These are phyloP conservation scores for Pleurotus platypus DNA, from an alignment of 768 basidiomycete species.

Conservation along the genomic window DNA sequence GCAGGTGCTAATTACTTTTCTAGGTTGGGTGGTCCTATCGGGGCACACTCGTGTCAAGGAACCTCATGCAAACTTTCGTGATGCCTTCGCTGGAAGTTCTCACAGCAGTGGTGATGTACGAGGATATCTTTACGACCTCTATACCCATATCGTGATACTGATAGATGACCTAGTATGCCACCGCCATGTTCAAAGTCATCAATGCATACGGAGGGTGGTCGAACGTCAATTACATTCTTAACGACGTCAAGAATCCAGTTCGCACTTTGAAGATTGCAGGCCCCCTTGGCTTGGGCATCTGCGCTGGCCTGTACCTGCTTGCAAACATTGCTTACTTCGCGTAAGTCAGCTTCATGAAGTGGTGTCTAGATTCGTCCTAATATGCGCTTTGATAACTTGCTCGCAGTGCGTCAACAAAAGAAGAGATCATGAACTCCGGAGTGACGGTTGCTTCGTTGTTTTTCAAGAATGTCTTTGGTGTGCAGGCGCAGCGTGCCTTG, in stretches of 20 bases:
- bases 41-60: conserved; percentile 47
- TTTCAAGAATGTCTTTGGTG: conserved; percentile 57
- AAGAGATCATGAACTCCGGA: conserved; percentile 43
- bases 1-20: not conserved
- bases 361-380: not conserved
- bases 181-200: conserved; percentile 58
- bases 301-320: conserved; percentile 47
- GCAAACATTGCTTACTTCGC: conserved; percentile 60
- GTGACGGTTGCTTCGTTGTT: conserved; percentile 58
- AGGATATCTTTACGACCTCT: conserved; percentile 19
- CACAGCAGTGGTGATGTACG: conserved; percentile 36
- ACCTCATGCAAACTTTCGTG: conserved; percentile 48
- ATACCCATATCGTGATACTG: not conserved
- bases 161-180: conserved; percentile 41
- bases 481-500: conserved; percentile 45
- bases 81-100: conserved; percentile 54
- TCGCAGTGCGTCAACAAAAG: conserved; percentile 37
- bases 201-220: conserved; percentile 46
- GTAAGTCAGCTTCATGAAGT: conserved; percentile 9
- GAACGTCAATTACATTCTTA: conserved; percentile 55
- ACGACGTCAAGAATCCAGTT: conserved; percentile 57
- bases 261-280: conserved; percentile 61
- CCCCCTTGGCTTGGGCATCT: conserved; percentile 53
- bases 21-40: conserved; percentile 55
- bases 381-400: too few relatives aligned